Evolutionary conservation across 2,329 filamentous ascomycete species (phyloP).

Genomic region (Xylariaceae sp.): DNA sequence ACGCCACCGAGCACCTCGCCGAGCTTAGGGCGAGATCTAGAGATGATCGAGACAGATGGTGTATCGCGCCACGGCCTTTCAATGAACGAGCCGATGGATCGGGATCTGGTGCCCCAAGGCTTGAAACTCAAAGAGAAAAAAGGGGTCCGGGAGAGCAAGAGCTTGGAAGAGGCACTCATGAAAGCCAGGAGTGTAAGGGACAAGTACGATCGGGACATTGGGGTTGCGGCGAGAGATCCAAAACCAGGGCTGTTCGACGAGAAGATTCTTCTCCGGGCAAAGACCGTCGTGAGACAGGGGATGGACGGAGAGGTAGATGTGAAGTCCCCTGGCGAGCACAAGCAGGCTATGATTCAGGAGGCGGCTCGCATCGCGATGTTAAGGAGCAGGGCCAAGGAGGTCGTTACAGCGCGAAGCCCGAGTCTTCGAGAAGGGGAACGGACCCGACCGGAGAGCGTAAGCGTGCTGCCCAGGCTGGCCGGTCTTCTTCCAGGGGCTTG

Average conservation of each 20-base stretch:
- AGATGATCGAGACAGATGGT: slow-evolving; percentile 26
- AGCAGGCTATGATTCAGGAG: slow-evolving; percentile 22
- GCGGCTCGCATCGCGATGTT: slow-evolving; percentile 25
- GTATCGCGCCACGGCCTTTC: slow-evolving; percentile 16
- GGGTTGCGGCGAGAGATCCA: neutral
- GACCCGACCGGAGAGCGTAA: slow-evolving; percentile 5
- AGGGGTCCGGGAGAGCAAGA: neutral
- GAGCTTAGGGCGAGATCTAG: slow-evolving; percentile 22
- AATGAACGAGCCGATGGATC: neutral
- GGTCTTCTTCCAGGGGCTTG: neutral
- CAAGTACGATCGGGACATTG: neutral
- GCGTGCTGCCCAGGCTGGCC: neutral
- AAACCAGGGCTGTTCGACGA: neutral
- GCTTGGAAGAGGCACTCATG: neutral
- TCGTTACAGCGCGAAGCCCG: slow-evolving; percentile 7
- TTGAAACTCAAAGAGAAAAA: neutral
- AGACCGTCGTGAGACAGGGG: neutral
- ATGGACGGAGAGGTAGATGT: neutral
- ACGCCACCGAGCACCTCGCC: slow-evolving; percentile 25
- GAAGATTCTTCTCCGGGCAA: neutral
- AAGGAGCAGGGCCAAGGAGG: slow-evolving; percentile 20
- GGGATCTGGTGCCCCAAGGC: neutral
- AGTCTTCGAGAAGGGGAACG: slow-evolving; percentile 1
- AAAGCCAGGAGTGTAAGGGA: neutral
- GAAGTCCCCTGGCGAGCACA: slow-evolving; percentile 7